Base-by-base conservation (phyloP, 75 land plant genomes). In the Gnetum montanum region DNA sequence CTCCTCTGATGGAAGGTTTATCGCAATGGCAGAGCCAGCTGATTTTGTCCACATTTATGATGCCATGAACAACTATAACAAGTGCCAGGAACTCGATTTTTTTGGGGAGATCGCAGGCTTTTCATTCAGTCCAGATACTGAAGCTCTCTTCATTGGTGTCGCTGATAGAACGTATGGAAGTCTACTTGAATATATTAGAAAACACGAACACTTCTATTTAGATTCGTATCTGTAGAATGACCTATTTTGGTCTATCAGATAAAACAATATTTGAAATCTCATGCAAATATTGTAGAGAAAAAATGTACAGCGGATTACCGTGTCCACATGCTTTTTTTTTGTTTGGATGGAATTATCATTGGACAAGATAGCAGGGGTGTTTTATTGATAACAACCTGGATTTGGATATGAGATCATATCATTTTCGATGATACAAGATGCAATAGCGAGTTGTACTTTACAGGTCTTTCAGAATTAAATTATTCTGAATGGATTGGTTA, bases 11-110 rank as follows among this genome's bases (percentile, higher is more conserved):
- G 98, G 98, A 6, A 64, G 67, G 24, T 93, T 82, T 64, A 74
- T 93, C 79, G 87, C 86, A 20, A 78, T 82, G 81, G 90, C 98
- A 4, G 98, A 93, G 67, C 87, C 98, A 50, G 98, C 98, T 37
- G 98, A 93, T 46, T 93, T 89, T 67, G 98, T 93, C 43, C 98
- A 93, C 58, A 66, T 93, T 0, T 93, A 71, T 54, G 86, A 85
- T 64, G 72, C 69, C 2, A 68, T 68, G 47, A 76, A 65, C 52
- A 81, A 84, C 54, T 93, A 81, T 43, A 50, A 65, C 28, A 63
- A 66, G 47, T 67, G 79, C 50, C 98, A 93, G 49, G 98, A 93
- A 60, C 73, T 89, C 7, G 98, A 93, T 56, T 75, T 93, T 49
- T 93, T 93, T 62, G 98, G 98, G 6, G 98, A 93, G 70, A 80